Evolutionary conservation across 768 basidiomycete genomes (phyloP).

Genomic region (Kondoa malvinella): DNA sequence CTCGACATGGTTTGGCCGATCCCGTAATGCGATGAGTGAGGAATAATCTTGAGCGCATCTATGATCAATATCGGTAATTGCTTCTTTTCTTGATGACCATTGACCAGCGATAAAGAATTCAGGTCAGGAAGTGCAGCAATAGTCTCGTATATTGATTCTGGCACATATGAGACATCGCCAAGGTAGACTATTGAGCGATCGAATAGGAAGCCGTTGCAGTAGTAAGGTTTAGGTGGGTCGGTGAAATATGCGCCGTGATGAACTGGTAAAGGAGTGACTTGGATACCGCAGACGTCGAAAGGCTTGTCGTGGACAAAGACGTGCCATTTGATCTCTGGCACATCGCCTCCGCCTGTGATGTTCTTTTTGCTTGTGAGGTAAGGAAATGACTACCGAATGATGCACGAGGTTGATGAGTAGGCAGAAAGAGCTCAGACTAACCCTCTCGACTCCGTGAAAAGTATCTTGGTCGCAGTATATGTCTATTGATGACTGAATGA

Average conservation of each 20-base stretch:
- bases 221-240: constrained; percentile 20
- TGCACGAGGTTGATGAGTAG: neutral
- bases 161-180: constrained; percentile 66
- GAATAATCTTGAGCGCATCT: constrained; percentile 15
- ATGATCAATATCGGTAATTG: constrained; percentile 14
- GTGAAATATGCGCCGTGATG: constrained; percentile 24
- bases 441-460: constrained; percentile 45
- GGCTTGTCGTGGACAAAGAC: constrained; percentile 40
- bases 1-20: constrained; percentile 12
- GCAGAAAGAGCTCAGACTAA: neutral
- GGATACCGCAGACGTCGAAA: constrained; percentile 26
- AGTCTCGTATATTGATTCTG: constrained; percentile 34
- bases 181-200: constrained; percentile 55
- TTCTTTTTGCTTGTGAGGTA: constrained; percentile 63
- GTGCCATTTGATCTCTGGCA: constrained; percentile 69
- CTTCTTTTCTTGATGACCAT: neutral
- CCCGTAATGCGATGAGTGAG: constrained; percentile 19
- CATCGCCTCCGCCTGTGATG: constrained; percentile 43
- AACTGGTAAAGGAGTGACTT: constrained; percentile 29
- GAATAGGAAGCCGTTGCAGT: constrained; percentile 30
- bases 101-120: neutral
- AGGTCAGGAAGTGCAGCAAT: neutral
- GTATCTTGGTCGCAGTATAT: constrained; percentile 54
- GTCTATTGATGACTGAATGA: constrained; percentile 57
- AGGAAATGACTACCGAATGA: constrained; percentile 44